phyloP scores from a whole-genome alignment of 2,329 filamentous ascomycete species.

The Dryadomyces quercus-mongolicae region DNA sequence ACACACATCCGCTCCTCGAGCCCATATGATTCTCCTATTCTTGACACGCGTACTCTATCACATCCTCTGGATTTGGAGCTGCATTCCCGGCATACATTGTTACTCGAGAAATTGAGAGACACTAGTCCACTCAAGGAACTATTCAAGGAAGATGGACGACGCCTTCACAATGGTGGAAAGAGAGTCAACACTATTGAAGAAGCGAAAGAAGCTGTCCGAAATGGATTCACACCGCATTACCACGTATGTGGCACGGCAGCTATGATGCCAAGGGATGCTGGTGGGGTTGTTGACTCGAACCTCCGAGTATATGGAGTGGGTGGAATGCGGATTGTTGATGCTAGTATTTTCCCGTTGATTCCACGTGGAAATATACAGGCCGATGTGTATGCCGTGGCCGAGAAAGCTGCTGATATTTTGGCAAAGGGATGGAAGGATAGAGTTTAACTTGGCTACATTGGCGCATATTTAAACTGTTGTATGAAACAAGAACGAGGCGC shows the following conservation, averaged over 20 bases:
- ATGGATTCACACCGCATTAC: conserved; percentile 15
- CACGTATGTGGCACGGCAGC: conserved; percentile 27
- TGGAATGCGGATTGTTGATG: conserved; percentile 29
- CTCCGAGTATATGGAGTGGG: conserved; percentile 29
- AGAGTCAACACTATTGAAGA: conserved; percentile 8
- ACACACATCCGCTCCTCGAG: conserved; percentile 40
- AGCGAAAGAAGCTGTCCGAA: conserved; percentile 14
- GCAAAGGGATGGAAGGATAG: background rate
- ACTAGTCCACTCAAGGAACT: conserved; percentile 11
- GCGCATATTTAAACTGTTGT: no score
- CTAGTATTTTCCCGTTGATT: conserved; percentile 30
- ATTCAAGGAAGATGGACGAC: background rate
- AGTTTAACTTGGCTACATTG: background rate
- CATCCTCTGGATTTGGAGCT: conserved; percentile 44
- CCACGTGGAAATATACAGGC: conserved; percentile 20
- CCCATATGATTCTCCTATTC: conserved; percentile 21
- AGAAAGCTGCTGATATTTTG: conserved; percentile 24
- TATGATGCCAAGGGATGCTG: conserved; percentile 28
- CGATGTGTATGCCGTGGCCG: conserved; percentile 17
- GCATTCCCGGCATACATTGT: conserved; percentile 29
- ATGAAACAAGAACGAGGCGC: no score
- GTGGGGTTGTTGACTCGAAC: conserved; percentile 29
- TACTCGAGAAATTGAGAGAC: conserved; percentile 21
- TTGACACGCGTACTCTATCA: conserved; percentile 44
- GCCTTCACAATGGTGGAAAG: background rate